Base-by-base conservation (phyloP, 2,329 filamentous ascomycete species). In the Geosmithia flava region DNA sequence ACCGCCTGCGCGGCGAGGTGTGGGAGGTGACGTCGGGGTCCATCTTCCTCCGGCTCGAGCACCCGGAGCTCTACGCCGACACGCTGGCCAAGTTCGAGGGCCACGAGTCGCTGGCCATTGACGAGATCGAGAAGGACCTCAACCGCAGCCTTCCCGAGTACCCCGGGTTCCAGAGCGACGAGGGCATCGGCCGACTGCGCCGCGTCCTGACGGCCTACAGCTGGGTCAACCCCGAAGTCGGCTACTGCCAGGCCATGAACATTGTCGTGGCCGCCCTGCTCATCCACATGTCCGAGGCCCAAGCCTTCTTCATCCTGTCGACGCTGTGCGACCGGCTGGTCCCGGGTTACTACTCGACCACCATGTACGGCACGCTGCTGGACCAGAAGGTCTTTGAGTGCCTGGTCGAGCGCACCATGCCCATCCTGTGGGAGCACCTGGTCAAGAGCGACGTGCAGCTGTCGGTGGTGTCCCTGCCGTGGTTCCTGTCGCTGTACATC, bases 241-340 rank as follows among this genome's bases (percentile, higher is more conserved):
- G 93, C 55, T 98, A 98, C 66, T 98, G 93, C 64, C 93, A 98
- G 67, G 93, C 93, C 52, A 98, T 98, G 93, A 98, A 98, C 65
- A 98, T 98, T 56, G 93, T 98, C 33, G 91, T 96, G 48, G 93
- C 93, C 17, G 93, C 93, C n/a, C 71, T 98, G 50, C 76, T 98
- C 56, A 98, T 98, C 72, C 97, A 97, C 71, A 95, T 95, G 81
- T 97, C 90, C 8, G 93, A 98, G 66, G 68, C 85, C 0, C 93
- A 98, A 67, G 93, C 93, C 1, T 98, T 97, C 68, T 98, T 93
- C 64, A 74, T 96, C 7, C 78, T 98, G 42, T 95, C 89, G 1
- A 77, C 91, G 1, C 74, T 98, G 16, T 98, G 93, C 69, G 91
- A 97, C 62, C 83, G 91, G 44, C 74, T 98, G 2, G 78, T 97